Conservation (phyloP, 2,329 filamentous ascomycete species). For the Zarea fungicola region DNA sequence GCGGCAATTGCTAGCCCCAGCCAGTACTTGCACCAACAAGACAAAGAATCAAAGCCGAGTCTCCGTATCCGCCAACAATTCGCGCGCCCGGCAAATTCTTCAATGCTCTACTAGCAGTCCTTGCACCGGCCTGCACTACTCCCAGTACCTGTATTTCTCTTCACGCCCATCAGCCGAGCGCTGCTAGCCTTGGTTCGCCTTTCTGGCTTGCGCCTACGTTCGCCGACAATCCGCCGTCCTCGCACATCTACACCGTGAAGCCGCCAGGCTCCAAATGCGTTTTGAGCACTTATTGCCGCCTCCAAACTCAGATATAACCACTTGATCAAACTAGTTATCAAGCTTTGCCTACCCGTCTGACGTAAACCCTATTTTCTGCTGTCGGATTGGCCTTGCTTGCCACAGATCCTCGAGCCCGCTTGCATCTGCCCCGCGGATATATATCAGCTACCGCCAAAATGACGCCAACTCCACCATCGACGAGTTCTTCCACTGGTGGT, state of each 20-base stretch:
- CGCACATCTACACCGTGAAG: neutral
- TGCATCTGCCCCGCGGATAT: neutral
- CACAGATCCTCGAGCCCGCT: neutral
- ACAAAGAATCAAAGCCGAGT: too few relatives aligned
- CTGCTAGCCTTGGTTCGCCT: too few relatives aligned
- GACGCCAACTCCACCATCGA: conserved; percentile 74
- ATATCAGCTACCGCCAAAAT: conserved; percentile 37
- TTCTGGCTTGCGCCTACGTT: too few relatives aligned
- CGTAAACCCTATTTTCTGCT: neutral
- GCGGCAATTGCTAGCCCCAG: neutral
- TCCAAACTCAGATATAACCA: neutral
- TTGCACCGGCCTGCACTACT: too few relatives aligned
- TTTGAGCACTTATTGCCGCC: neutral
- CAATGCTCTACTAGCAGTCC: neutral
- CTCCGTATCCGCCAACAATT: conserved; percentile 1
- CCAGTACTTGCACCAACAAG: too few relatives aligned
- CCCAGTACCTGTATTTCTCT: too few relatives aligned
- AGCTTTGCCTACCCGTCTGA: neutral
- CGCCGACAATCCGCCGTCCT: too few relatives aligned
- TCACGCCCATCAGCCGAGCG: too few relatives aligned
- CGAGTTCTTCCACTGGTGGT: conserved; percentile 67
- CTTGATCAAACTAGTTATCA: neutral
- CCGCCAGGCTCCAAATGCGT: neutral
- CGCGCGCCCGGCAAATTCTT: neutral
- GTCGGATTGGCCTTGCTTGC: neutral